Evolutionary conservation across 768 basidiomycete species (phyloP), one percentile per base, ranked within the genome.

Genomic region (Tubosaeta sp.): DNA sequence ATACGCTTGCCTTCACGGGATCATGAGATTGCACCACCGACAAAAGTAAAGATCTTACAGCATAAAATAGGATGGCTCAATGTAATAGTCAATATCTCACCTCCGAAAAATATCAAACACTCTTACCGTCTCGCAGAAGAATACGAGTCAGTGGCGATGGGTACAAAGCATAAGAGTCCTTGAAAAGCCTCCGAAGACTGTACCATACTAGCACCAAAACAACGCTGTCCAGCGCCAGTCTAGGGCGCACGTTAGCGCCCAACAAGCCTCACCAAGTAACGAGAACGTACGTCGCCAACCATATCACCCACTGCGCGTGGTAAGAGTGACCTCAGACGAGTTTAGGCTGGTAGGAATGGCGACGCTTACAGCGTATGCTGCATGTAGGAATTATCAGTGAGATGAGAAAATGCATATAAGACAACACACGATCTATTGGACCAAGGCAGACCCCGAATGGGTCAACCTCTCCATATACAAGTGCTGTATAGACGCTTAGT

Each of bases 91-190:
- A 55, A 14, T 12, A 19, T 34, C 6, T 8, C 16, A 6, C 21
- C 21, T 9, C 1, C n/a, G 29, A 44, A 16, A 22, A 19, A 3
- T 3, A 36, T 38, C 25, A 18, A 42, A n/a, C 6, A 21, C 18
- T 24, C 52, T 41, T 42, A 53, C 54, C 47, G 13, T 55, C 54
- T 1, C 59, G 44, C 13, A 54, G 25, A 22, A 60, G 55, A 3
- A 49, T 13, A 5, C 2, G 42, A 7, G 51, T 18, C 4, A 52
- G 46, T 1, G 18, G 9, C 10, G 55, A 55, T 31, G 39, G 39
- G 4, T 38, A 49, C 6, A 49, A 29, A 42, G 4, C 1, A 13
- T n/a, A 40, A 9, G 44, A 43, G 35, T 55, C 47, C 18, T 40
- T 49, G 11, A 41, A 43, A 11, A 35, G 29, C 32, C 21, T 49